Evolutionary conservation across 345 rosid species (phyloP).

Genomic region (Camelina hispida): DNA sequence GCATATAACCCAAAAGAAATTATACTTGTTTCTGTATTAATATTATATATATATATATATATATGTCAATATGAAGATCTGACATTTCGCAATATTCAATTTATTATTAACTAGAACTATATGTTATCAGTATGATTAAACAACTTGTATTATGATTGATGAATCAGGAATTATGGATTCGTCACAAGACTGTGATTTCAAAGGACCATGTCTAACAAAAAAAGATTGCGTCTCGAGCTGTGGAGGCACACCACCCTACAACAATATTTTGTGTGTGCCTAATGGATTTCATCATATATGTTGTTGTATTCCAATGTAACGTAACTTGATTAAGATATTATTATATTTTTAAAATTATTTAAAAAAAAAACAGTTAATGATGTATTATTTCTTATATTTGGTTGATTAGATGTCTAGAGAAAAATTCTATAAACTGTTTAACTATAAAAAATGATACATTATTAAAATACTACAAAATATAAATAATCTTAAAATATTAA

Average conservation of each 20-base stretch:
- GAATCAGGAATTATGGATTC: background rate
- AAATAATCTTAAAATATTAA: too few relatives aligned
- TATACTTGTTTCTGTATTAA: too few relatives aligned
- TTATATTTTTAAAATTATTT: too few relatives aligned
- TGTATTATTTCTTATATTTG: background rate
- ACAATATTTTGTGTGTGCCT: background rate
- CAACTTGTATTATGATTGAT: background rate
- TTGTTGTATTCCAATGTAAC: conserved; percentile 1
- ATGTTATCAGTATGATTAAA: background rate
- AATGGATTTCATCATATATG: background rate
- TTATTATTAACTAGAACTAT: background rate
- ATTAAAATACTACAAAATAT: too few relatives aligned
- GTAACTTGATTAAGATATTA: background rate
- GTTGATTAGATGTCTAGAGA: too few relatives aligned
- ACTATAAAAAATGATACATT: too few relatives aligned
- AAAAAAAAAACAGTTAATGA: background rate
- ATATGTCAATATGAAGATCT: too few relatives aligned
- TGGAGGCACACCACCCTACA: too few relatives aligned
- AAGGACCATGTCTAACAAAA: background rate
- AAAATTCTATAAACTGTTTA: too few relatives aligned
- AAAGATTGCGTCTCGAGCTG: background rate
- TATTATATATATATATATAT: too few relatives aligned
- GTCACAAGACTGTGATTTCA: background rate
- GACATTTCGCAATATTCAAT: background rate
- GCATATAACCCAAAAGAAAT: too few relatives aligned